Conservation (phyloP, 148 eudicot genomes). For the Persicaria tinctoria region DNA sequence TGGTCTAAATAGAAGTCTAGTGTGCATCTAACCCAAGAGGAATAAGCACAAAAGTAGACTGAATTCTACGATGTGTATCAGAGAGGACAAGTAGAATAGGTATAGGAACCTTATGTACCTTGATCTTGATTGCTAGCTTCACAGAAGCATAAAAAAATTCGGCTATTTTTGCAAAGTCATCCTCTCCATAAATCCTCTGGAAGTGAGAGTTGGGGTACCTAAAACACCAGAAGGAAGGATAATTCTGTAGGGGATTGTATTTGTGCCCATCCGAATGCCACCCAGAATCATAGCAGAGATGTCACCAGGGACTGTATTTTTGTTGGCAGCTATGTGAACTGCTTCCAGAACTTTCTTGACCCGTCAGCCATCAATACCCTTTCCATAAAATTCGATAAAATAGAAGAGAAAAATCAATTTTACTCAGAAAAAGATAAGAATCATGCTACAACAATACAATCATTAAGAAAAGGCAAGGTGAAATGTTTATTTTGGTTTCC, state of each 20-base stretch:
- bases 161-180: slow-evolving; percentile 11
- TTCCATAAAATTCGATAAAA: not conserved
- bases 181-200: slow-evolving; percentile 58
- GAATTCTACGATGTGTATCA: no score
- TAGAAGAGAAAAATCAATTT: not conserved
- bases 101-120: slow-evolving; percentile 1
- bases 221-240: not conserved
- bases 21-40: no score
- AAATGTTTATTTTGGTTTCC: not conserved
- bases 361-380: slow-evolving; percentile 39
- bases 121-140: slow-evolving; percentile 9
- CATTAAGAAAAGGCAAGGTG: not conserved
- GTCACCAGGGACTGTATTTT: slow-evolving; percentile 67
- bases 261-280: slow-evolving; percentile 57
- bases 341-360: slow-evolving; percentile 63
- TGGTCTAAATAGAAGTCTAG: no score
- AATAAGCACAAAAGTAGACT: not conserved
- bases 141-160: slow-evolving; percentile 5
- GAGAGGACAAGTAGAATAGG: not conserved
- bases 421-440: not conserved
- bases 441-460: not conserved
- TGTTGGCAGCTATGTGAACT: slow-evolving; percentile 62
- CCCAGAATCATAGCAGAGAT: slow-evolving; percentile 60
- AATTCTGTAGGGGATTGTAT: slow-evolving; percentile 1
- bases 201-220: slow-evolving; percentile 75